Conservation (phyloP, 192 early-diverging fungal species). For the Coemansia sp. region DNA sequence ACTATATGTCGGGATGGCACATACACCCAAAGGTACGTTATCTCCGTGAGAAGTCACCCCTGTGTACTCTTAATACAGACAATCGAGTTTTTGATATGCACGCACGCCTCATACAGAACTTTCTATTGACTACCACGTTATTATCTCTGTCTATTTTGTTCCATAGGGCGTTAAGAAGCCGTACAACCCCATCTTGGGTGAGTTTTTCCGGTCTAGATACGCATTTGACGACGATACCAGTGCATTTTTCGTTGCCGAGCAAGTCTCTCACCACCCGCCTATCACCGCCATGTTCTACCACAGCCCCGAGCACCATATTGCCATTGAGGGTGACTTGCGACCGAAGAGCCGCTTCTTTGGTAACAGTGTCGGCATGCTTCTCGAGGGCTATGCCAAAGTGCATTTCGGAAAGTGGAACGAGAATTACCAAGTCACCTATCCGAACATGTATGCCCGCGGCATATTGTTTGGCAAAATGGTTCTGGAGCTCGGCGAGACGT, state of each 20-base stretch:
- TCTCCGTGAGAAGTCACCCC: neutral
- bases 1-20: slow-evolving; percentile 92
- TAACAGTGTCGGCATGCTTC: slow-evolving; percentile 89
- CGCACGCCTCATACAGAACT: neutral
- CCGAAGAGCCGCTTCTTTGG: slow-evolving; percentile 89
- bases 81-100: neutral
- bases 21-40: slow-evolving; percentile 80
- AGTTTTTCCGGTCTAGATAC: slow-evolving; percentile 87
- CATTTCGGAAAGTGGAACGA: slow-evolving; percentile 61
- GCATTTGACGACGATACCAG: slow-evolving; percentile 69
- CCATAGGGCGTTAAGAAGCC: slow-evolving; percentile 88
- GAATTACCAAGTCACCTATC: slow-evolving; percentile 80
- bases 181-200: slow-evolving; percentile 93
- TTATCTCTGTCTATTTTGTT: neutral
- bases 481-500: slow-evolving; percentile 88
- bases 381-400: slow-evolving; percentile 66
- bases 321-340: slow-evolving; percentile 77
- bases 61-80: neutral
- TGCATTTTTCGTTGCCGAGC: slow-evolving; percentile 85
- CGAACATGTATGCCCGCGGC: slow-evolving; percentile 92
- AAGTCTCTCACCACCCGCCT: slow-evolving; percentile 95
- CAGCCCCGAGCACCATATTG: slow-evolving; percentile 79
- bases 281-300: slow-evolving; percentile 84
- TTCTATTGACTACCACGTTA: neutral
- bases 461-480: slow-evolving; percentile 95